A percentile compares a stretch with the other conserved stretches of the same genome.
These are phyloP conservation scores for Pyrus pyrifolia DNA, from an alignment of 306 rosid species.

Conservation along the genomic window DNA sequence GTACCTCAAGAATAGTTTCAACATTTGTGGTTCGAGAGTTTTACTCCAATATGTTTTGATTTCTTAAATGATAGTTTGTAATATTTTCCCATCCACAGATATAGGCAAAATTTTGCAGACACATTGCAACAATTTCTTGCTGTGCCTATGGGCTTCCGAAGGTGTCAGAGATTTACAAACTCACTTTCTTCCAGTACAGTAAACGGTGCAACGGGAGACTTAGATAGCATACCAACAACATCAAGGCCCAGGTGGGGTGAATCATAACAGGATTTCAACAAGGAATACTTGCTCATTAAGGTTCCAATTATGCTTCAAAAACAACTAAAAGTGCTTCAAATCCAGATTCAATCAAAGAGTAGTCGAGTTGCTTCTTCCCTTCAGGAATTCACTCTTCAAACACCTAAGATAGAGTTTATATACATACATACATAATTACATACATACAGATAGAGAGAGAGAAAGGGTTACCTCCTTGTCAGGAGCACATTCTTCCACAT, in stretches of 20 bases:
- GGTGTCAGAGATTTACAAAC: not conserved
- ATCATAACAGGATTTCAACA: not conserved
- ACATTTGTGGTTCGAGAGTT: not conserved
- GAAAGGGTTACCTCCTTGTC: slow-evolving; percentile 63
- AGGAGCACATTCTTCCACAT: slow-evolving; percentile 87
- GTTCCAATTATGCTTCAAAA: not conserved
- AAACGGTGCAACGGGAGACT: not conserved
- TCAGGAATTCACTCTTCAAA: not conserved
- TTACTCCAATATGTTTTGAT: not conserved
- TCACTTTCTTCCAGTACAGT: not conserved
- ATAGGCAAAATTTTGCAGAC: not conserved
- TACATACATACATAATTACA: too few relatives aligned
- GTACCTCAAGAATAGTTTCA: not conserved
- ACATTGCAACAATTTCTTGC: too few relatives aligned
- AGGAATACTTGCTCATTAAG: not conserved
- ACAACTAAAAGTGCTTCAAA: not conserved
- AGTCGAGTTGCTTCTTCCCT: not conserved
- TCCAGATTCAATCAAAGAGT: not conserved
- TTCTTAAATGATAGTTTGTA: not conserved
- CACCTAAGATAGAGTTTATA: not conserved
- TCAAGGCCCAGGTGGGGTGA: not conserved
- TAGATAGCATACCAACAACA: not conserved
- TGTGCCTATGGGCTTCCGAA: not conserved
- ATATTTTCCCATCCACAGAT: not conserved
- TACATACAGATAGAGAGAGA: not conserved